A percentile compares a stretch with the other conserved stretches of the same genome.
phyloP scores from a whole-genome alignment of 441 rosid genomes.

The Gossypium trilobum region DNA sequence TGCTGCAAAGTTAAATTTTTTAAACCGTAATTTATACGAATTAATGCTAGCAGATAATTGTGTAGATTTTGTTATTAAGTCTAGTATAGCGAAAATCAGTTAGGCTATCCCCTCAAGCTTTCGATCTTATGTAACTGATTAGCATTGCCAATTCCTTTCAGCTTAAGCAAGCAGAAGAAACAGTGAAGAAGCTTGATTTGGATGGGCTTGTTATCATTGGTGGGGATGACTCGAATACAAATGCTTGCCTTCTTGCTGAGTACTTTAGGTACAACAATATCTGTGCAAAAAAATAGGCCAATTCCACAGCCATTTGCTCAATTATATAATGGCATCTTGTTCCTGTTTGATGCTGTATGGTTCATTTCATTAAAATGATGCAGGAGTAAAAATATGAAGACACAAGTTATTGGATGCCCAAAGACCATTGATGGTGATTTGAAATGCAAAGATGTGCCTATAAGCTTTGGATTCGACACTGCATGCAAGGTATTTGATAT shows the following conservation, averaged over 20 bases:
- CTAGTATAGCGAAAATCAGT: background rate
- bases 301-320: background rate
- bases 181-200: constrained; percentile 54
- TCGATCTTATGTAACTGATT: background rate
- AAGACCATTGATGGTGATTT: constrained; percentile 65
- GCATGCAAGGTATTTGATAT: constrained; percentile 78
- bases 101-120: background rate
- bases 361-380: background rate
- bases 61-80: background rate
- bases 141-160: constrained; percentile 25
- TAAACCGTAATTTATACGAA: background rate
- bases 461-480: constrained; percentile 95
- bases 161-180: constrained; percentile 89
- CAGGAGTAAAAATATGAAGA: constrained; percentile 80
- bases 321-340: background rate
- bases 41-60: background rate
- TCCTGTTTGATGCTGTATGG: background rate
- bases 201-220: constrained; percentile 90
- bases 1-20: background rate
- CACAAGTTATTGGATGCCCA: constrained; percentile 93
- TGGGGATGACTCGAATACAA: constrained; percentile 96
- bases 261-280: constrained; percentile 38
- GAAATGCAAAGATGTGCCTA: constrained; percentile 71
- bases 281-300: background rate
- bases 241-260: constrained; percentile 95